phyloP scores from a whole-genome alignment of 1,284 basidiomycete species.

The Thelephora terrestris region DNA sequence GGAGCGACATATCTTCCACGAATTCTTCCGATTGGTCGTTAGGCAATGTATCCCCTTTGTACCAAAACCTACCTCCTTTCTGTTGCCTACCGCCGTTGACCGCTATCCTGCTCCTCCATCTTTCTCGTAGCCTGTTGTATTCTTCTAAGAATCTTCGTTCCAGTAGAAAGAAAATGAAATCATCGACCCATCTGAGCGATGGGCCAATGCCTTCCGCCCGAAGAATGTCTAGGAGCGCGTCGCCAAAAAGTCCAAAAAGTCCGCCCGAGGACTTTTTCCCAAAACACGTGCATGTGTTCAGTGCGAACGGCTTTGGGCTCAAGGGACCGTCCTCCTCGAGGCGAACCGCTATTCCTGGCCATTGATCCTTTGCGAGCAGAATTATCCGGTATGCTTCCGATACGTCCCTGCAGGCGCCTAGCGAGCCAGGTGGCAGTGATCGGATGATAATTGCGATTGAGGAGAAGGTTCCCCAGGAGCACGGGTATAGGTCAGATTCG shows the following conservation, averaged over 20 bases:
- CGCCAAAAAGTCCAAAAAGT: too few species aligned
- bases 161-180: constrained; percentile 28
- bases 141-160: constrained; percentile 5
- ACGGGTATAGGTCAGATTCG: constrained; percentile 17
- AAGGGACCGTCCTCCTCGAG: constrained; percentile 8
- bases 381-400: too few species aligned
- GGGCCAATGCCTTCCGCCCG: constrained; percentile 21
- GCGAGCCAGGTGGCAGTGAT: too few species aligned
- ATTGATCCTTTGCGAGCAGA: too few species aligned
- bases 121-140: constrained; percentile 15
- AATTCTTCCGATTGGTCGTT: constrained; percentile 11
- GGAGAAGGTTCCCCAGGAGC: constrained; percentile 26
- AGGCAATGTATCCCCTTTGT: constrained; percentile 2
- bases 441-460: constrained; percentile 13
- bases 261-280: too few species aligned
- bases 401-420: too few species aligned
- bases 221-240: too few species aligned
- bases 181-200: constrained; percentile 30
- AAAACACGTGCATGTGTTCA: constrained; percentile 23
- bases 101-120: constrained; percentile 6
- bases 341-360: constrained; percentile 15
- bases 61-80: constrained; percentile 3
- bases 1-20: constrained; percentile 7
- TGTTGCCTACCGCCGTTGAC: constrained; percentile 9
- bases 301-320: constrained; percentile 14